Percentiles rank a stretch among this genome's conserved stretches.
phyloP scores from a whole-genome alignment of 306 rosid genomes.

The Prunus mongolica region DNA sequence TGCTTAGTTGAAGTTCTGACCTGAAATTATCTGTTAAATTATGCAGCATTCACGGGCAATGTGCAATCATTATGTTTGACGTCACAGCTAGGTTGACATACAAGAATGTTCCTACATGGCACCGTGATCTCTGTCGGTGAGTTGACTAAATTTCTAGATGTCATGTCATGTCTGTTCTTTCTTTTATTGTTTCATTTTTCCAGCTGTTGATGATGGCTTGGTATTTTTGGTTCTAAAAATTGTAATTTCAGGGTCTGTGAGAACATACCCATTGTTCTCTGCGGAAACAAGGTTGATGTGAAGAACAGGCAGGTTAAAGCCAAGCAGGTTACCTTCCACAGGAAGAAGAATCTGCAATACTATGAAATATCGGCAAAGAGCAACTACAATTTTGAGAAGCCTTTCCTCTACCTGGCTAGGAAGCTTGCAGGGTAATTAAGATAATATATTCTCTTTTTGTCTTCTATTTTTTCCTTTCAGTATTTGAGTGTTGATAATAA shows the following conservation, averaged over 20 bases:
- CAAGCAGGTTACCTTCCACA: conserved; percentile 78
- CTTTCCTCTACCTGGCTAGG: conserved; percentile 72
- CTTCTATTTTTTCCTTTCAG: background rate
- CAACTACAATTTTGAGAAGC: conserved; percentile 77
- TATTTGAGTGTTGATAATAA: background rate
- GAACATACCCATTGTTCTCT: conserved; percentile 73
- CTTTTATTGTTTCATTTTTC: background rate
- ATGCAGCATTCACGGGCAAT: conserved; percentile 71
- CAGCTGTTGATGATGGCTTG: background rate
- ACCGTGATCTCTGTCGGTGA: conserved; percentile 70
- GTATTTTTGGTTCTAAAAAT: background rate
- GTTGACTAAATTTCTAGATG: background rate
- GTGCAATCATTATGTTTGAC: conserved; percentile 79
- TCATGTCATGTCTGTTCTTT: background rate
- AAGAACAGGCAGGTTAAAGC: conserved; percentile 80
- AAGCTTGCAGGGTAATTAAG: conserved; percentile 68
- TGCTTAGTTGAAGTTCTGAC: background rate
- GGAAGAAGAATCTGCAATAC: conserved; percentile 81
- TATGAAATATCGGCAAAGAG: conserved; percentile 86
- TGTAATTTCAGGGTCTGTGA: conserved; percentile 55
- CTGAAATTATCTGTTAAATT: background rate
- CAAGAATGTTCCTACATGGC: conserved; percentile 82
- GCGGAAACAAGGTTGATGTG: conserved; percentile 86
- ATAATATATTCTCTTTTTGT: background rate
- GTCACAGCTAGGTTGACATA: conserved; percentile 70